phyloP scores from a whole-genome alignment of 2,329 filamentous ascomycete species.

The Neobulgaria alba region DNA sequence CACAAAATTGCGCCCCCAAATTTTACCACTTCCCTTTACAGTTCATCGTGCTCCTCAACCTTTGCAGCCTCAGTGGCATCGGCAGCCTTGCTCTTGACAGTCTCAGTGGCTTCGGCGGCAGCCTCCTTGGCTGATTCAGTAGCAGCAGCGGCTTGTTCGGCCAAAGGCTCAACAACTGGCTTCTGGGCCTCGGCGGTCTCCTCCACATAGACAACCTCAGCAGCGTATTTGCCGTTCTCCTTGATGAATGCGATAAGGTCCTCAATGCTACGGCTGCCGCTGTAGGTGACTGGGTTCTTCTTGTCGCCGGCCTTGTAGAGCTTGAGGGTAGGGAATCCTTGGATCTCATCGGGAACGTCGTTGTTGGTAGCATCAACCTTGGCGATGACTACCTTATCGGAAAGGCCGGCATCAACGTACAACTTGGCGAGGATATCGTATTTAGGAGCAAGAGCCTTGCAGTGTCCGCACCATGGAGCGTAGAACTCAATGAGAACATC shows the following conservation, averaged over 20 bases:
- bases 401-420: conserved; percentile 68
- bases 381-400: conserved; percentile 81
- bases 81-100: conserved; percentile 37
- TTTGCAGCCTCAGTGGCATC: conserved; percentile 36
- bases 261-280: conserved; percentile 78
- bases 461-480: conserved; percentile 98
- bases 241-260: conserved; percentile 88
- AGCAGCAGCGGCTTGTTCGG: conserved; percentile 33
- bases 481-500: conserved; percentile 98
- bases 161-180: conserved; percentile 31
- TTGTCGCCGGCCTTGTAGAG: conserved; percentile 89
- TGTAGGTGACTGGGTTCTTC: conserved; percentile 76
- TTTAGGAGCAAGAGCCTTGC: conserved; percentile 94
- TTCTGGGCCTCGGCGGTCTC: conserved; percentile 42
- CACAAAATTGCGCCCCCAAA: neutral
- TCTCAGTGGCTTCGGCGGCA: conserved; percentile 40
- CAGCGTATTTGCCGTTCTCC: conserved; percentile 87
- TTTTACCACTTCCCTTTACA: conserved; percentile 45
- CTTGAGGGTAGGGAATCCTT: conserved; percentile 99
- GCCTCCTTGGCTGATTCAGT: conserved; percentile 31
- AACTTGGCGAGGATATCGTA: conserved; percentile 83
- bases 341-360: conserved; percentile 93
- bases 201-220: conserved; percentile 53
- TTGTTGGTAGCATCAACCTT: conserved; percentile 97
- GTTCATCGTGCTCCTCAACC: conserved; percentile 56